These are phyloP conservation scores for Neonectria coccinea DNA, from an alignment of 2,329 filamentous ascomycete species.

Conservation along the genomic window DNA sequence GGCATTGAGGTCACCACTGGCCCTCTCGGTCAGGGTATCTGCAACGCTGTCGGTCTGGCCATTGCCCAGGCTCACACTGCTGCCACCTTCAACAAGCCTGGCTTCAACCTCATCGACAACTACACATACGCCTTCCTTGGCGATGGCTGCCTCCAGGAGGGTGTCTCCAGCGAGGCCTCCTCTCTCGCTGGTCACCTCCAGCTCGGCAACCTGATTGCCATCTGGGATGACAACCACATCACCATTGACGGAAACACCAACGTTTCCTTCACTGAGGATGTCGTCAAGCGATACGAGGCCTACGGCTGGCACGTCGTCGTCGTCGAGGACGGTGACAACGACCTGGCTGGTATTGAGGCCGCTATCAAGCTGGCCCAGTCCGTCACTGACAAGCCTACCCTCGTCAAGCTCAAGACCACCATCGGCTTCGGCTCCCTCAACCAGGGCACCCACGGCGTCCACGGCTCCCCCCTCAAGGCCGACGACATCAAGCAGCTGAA, in stretches of 20 bases:
- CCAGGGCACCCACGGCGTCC: constrained; percentile 93
- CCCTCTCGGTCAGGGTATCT: constrained; percentile 96
- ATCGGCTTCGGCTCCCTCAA: constrained; percentile 96
- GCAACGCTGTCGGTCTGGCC: constrained; percentile 97
- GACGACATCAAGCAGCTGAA: constrained; percentile 96
- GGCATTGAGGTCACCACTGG: constrained; percentile 98
- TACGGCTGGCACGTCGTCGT: constrained; percentile 95
- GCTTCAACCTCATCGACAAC: constrained; percentile 92
- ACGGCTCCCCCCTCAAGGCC: constrained; percentile 94
- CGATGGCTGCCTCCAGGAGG: constrained; percentile 99
- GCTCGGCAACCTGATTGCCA: constrained; percentile 95
- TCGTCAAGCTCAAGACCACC: constrained; percentile 97
- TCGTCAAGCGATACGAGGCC: constrained; percentile 91
- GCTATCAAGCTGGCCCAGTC: constrained; percentile 87
- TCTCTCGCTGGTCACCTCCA: constrained; percentile 96
- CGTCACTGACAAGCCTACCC: constrained; percentile 94
- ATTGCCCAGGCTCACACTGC: constrained; percentile 94
- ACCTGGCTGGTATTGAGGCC: constrained; percentile 87
- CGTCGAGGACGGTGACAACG: constrained; percentile 89
- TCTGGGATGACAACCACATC: constrained; percentile 99
- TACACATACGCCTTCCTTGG: constrained; percentile 97
- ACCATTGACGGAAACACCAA: constrained; percentile 95
- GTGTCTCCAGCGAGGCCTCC: constrained; percentile 91
- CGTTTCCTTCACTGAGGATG: constrained; percentile 96
- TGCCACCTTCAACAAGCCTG: constrained; percentile 96